A percentile compares a stretch with the other conserved stretches of the same genome.
Conservation (phyloP, 116 monocot species). For the Posidonia oceanica region DNA sequence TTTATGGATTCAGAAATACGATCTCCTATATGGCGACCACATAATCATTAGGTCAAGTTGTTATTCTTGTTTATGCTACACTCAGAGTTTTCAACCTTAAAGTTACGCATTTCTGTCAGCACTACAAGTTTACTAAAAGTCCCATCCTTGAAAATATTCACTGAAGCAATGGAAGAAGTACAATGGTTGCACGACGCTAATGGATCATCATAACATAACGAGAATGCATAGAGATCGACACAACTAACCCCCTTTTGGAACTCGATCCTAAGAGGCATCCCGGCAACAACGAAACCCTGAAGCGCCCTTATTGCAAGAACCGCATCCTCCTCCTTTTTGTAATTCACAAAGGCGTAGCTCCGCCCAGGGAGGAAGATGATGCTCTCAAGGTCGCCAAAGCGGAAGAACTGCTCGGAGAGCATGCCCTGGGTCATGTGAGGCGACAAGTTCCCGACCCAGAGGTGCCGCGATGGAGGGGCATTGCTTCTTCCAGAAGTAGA, state of each 20-base stretch:
- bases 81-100: neutral
- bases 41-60: too few relatives aligned
- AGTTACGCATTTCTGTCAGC: neutral
- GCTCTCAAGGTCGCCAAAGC: constrained; percentile 77
- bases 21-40: too few relatives aligned
- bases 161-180: constrained; percentile 6
- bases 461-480: constrained; percentile 59
- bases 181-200: neutral
- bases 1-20: too few relatives aligned
- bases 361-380: constrained; percentile 46
- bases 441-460: constrained; percentile 87
- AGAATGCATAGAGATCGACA: constrained; percentile 27
- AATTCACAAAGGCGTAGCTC: constrained; percentile 86
- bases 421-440: constrained; percentile 21
- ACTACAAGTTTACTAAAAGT: neutral
- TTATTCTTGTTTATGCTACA: neutral
- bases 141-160: neutral
- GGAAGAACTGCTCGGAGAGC: constrained; percentile 58
- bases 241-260: constrained; percentile 99
- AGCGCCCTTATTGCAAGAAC: constrained; percentile 49
- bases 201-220: constrained; percentile 2
- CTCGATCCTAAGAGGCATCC: constrained; percentile 80
- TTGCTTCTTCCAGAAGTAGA: constrained; percentile 29
- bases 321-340: constrained; percentile 56
- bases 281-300: constrained; percentile 51